A percentile compares a stretch with the other conserved stretches of the same genome.
phyloP scores from a whole-genome alignment of 306 rosid genomes.

The Castanea sativa region DNA sequence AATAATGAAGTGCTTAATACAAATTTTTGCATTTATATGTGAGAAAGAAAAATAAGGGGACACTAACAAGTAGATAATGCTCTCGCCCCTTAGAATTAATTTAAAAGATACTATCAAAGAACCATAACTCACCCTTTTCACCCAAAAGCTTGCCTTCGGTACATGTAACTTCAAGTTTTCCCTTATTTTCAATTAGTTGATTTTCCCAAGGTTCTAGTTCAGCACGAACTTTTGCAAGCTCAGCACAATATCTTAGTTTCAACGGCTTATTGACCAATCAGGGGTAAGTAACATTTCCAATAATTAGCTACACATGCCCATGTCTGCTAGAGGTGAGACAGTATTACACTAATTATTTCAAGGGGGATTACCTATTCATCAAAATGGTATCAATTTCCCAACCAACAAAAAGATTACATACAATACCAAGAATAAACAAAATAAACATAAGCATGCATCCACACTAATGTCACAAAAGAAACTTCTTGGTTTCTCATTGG shows the following conservation, averaged over 20 bases:
- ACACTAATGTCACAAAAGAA: not conserved
- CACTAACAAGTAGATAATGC: not conserved
- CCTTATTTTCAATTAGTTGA: slow-evolving; percentile 80
- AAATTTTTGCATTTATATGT: not conserved
- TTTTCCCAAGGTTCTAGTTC: slow-evolving; percentile 96
- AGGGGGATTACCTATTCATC: not conserved
- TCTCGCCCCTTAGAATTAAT: not conserved
- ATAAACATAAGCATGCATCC: not conserved
- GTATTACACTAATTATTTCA: not conserved
- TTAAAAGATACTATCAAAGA: slow-evolving; percentile 4
- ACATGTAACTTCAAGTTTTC: slow-evolving; percentile 80
- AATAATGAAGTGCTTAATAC: not conserved
- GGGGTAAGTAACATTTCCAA: not conserved
- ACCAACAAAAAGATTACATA: not conserved
- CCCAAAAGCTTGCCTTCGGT: slow-evolving; percentile 65
- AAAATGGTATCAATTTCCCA: not conserved
- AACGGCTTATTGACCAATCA: slow-evolving; percentile 46
- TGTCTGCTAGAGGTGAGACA: not conserved
- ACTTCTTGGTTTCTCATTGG: not conserved
- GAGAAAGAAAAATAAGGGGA: not conserved
- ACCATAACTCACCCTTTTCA: slow-evolving; percentile 66
- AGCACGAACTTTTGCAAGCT: slow-evolving; percentile 74
- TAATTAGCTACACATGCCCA: not conserved
- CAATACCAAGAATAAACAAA: not conserved
- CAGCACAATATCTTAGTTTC: slow-evolving; percentile 81